Base-by-base conservation (phyloP, 202 grass and related monocot species). In the Carex sylvatica region DNA sequence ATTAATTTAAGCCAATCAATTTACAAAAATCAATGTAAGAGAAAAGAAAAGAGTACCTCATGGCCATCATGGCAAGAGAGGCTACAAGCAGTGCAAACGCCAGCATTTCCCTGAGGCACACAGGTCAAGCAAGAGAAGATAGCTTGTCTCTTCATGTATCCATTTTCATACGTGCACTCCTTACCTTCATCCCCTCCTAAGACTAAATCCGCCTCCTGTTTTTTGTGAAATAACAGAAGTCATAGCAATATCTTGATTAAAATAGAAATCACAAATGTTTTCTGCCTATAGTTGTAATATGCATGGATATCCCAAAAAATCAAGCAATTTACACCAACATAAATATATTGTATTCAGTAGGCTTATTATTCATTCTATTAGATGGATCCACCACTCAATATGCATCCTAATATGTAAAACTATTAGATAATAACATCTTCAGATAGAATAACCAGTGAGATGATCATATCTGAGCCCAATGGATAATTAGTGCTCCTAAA, bases 61-160 rank as follows among this genome's bases (percentile, higher is more conserved):
- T 99, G 96, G 44, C 96, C 96, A 40, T 99, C 96, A 53, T 99
- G 96, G 86, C 96, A 99, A 76, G 88, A 68, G 65, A 98, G 87
- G 86, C 92, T 90, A 82, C 96, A 98, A 46, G 96, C 92, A 11
- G 91, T 98, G 88, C 92, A 98, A 65, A 98, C 92, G 15, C 96
- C 96, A 3, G 91, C 91, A 74, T 66, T 70, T 23, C 91, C 96
- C 26, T 36, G 76, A 0, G 96, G 92, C 70, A 89, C 92, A 83
- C 96, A 98, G 61, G 92, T 99, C 86, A 99, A 84, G 78, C 96
- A 99, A 20, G 96, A 99, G 89, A 99, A 99, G 33, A 95, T 89
- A 36, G 96, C 96, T 86, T 99, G 96, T 84, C 96, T 92, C 79
- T 92, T 99, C 89, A 95, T 87, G 86, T 95, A 95, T 1, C 96